A percentile compares a stretch with the other conserved stretches of the same genome.
These are phyloP conservation scores for Naganishia sp. DNA, from an alignment of 1,284 basidiomycete genomes.

Conservation along the genomic window DNA sequence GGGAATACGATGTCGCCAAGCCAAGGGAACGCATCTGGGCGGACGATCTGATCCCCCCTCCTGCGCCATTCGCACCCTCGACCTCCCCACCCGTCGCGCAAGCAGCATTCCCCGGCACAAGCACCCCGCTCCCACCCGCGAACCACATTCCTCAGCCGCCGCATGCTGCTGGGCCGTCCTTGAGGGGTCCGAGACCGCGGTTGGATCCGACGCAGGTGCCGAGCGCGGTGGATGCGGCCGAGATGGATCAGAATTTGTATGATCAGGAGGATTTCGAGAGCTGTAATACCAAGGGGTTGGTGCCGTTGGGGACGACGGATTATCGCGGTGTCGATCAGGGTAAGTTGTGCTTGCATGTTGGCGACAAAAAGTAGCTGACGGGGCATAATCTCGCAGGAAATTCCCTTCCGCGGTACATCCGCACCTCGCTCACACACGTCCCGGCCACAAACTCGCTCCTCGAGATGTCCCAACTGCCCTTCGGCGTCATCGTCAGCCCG, in stretches of 20 bases:
- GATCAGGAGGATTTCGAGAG: conserved; percentile 75
- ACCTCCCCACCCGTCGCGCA: conserved; percentile 27
- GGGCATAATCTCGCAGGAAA: conserved; percentile 58
- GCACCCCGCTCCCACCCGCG: conserved; percentile 37
- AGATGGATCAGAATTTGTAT: conserved; percentile 81
- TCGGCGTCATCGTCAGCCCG: conserved; percentile 85
- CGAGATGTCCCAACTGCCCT: conserved; percentile 77
- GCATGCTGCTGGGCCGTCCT: conserved; percentile 71
- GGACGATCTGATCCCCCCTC: conserved; percentile 33
- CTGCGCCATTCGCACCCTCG: conserved; percentile 27
- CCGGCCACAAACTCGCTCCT: conserved; percentile 80
- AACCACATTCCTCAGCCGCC: conserved; percentile 71
- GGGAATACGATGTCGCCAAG: conserved; percentile 17
- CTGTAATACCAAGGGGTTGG: conserved; percentile 68
- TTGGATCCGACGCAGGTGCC: conserved; percentile 92
- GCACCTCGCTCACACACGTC: conserved; percentile 69
- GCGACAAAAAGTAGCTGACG: background rate
- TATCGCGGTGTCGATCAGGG: conserved; percentile 92
- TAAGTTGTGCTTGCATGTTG: conserved; percentile 45
- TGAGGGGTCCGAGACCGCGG: conserved; percentile 68
- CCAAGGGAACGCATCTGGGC: conserved; percentile 30
- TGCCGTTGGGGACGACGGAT: conserved; percentile 83
- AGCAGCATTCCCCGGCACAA: conserved; percentile 30
- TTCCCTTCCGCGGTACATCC: conserved; percentile 67
- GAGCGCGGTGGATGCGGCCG: conserved; percentile 80